These are phyloP conservation scores for Fusarium concolor DNA, from an alignment of 2,329 filamentous ascomycete species.

Conservation along the genomic window DNA sequence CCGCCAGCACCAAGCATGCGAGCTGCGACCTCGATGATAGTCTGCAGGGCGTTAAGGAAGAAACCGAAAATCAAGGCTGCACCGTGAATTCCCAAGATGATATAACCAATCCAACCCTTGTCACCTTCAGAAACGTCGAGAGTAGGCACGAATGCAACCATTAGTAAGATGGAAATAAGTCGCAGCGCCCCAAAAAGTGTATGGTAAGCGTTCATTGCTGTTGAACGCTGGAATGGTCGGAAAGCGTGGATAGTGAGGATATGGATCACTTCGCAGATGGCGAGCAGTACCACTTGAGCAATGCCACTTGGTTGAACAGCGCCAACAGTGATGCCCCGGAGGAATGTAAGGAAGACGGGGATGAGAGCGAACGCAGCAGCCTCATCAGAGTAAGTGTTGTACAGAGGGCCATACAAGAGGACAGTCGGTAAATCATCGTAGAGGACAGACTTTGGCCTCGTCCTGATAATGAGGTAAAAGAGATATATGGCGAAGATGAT, in stretches of 20 bases:
- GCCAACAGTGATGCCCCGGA: constrained; percentile 90
- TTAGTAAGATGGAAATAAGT: constrained; percentile 79
- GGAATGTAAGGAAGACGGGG: constrained; percentile 83
- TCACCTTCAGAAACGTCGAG: constrained; percentile 81
- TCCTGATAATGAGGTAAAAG: constrained; percentile 81
- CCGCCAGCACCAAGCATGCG: constrained; percentile 85
- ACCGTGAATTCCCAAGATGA: constrained; percentile 86
- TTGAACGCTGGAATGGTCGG: constrained; percentile 87
- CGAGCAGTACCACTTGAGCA: constrained; percentile 89
- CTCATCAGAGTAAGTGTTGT: constrained; percentile 97
- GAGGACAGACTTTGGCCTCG: constrained; percentile 84
- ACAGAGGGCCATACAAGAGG: constrained; percentile 89
- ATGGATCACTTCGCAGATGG: constrained; percentile 93
- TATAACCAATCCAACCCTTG: constrained; percentile 96
- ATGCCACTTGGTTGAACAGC: constrained; percentile 93
- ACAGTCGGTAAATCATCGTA: constrained; percentile 95
- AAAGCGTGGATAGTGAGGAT: constrained; percentile 90
- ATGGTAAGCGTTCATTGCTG: constrained; percentile 98
- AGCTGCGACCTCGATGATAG: constrained; percentile 87
- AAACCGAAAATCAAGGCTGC: constrained; percentile 90
- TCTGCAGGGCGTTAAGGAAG: constrained; percentile 91
- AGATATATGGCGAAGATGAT: constrained; percentile 82
- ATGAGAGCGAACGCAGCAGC: constrained; percentile 91
- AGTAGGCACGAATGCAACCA: constrained; percentile 86
- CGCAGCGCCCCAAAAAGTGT: constrained; percentile 83